These are phyloP conservation scores for Schizosaccharomyces cryophilus DNA, from an alignment of 805 yeast species.

Conservation along the genomic window DNA sequence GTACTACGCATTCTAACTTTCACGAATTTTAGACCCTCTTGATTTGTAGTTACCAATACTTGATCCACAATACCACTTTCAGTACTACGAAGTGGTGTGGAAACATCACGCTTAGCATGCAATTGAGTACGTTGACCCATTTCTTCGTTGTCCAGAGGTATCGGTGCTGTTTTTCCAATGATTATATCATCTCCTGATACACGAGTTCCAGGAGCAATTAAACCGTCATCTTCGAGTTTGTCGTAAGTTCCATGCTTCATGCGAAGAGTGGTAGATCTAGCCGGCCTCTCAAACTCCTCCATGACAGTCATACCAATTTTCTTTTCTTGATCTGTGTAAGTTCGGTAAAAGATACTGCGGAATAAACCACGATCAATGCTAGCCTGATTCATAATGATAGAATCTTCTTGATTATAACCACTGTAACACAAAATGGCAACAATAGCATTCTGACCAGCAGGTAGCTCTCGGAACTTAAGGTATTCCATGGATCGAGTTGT, in stretches of 20 bases:
- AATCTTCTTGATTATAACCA: conserved; percentile 98
- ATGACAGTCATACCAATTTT: conserved; percentile 96
- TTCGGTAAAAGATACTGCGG: conserved; percentile 84
- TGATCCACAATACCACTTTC: conserved; percentile 98
- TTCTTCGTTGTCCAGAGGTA: conserved; percentile 97
- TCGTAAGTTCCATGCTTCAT: conserved; percentile 96
- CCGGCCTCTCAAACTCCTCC: conserved; percentile 93
- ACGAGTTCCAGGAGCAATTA: conserved; percentile 93
- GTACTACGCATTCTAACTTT: conserved; percentile 98
- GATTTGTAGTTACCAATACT: conserved; percentile 86
- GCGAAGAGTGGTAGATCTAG: conserved; percentile 77
- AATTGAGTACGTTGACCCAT: conserved; percentile 95
- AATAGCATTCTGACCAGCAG: conserved; percentile 97
- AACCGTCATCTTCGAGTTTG: conserved; percentile 92
- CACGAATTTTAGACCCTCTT: conserved; percentile 91
- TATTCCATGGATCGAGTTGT: conserved; percentile 96
- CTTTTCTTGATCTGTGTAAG: conserved; percentile 96
- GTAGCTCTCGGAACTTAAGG: conserved; percentile 86
- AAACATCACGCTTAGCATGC: conserved; percentile 96
- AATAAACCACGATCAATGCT: conserved; percentile 91
- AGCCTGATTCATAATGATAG: conserved; percentile 97
- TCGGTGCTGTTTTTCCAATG: conserved; percentile 96
- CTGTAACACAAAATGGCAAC: conserved; percentile 96
- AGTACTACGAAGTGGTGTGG: conserved; percentile 87
- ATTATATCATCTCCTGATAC: conserved; percentile 97